These are phyloP conservation scores for Cornus kousa DNA, from an alignment of 148 eudicot genomes.

Conservation along the genomic window DNA sequence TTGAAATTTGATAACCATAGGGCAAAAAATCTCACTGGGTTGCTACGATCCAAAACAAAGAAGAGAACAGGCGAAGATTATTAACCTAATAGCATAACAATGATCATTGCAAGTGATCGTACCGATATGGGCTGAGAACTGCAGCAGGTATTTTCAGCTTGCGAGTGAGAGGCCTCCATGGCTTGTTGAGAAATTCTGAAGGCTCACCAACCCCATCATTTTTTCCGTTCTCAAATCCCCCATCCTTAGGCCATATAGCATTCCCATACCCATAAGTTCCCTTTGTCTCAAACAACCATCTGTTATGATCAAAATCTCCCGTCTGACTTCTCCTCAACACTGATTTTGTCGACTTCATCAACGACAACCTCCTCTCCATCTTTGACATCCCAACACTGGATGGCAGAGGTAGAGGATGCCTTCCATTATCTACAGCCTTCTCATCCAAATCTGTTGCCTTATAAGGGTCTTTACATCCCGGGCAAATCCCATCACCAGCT, in stretches of 20 bases:
- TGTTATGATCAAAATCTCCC: constrained; percentile 80
- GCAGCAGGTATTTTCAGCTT: constrained; percentile 88
- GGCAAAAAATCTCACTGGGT: background rate
- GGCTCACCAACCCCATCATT: constrained; percentile 45
- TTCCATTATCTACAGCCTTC: constrained; percentile 38
- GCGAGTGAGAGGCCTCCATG: constrained; percentile 97
- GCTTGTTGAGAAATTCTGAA: constrained; percentile 60
- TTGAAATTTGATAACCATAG: too few relatives aligned
- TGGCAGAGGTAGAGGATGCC: constrained; percentile 51
- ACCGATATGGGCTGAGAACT: constrained; percentile 90
- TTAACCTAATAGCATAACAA: background rate
- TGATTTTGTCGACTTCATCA: constrained; percentile 77
- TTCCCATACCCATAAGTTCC: constrained; percentile 98
- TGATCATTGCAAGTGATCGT: background rate
- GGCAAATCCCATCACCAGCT: constrained; percentile 76
- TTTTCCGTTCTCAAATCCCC: constrained; percentile 39
- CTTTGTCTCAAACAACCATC: constrained; percentile 95
- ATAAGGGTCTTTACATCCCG: constrained; percentile 88
- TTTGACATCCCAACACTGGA: constrained; percentile 42
- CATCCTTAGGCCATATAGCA: constrained; percentile 93
- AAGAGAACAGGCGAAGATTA: background rate
- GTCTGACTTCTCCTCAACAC: constrained; percentile 53
- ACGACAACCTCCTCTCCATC: constrained; percentile 79
- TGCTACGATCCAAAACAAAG: background rate
- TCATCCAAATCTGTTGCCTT: constrained; percentile 73